phyloP scores from a whole-genome alignment of 2,329 filamentous ascomycete genomes.

The Emericellopsis cladophorae region DNA sequence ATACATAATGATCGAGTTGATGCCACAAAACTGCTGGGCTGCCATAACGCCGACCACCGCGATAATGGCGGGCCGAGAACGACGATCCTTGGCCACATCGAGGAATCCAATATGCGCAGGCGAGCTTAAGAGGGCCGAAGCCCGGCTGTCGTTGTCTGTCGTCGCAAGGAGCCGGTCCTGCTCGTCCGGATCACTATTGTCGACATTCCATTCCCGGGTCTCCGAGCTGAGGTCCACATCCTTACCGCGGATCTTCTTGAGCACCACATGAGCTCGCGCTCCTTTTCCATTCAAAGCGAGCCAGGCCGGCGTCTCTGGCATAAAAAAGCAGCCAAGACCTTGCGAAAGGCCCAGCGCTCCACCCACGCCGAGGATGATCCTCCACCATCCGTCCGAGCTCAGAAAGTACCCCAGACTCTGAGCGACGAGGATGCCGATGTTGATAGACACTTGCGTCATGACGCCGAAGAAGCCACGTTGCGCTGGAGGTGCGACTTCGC shows the following conservation, averaged over 20 bases:
- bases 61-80: constrained; percentile 61
- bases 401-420: constrained; percentile 82
- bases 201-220: constrained; percentile 43
- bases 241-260: constrained; percentile 66
- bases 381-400: constrained; percentile 69
- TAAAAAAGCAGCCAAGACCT: constrained; percentile 55
- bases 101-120: constrained; percentile 43
- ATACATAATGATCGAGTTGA: constrained; percentile 98
- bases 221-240: constrained; percentile 61
- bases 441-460: constrained; percentile 89
- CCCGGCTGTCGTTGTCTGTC: constrained; percentile 8
- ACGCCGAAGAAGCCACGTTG: constrained; percentile 68
- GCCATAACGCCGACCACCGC: constrained; percentile 87
- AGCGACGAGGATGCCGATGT: constrained; percentile 73
- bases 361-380: constrained; percentile 67
- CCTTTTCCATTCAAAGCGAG: constrained; percentile 55
- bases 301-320: constrained; percentile 84
- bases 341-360: constrained; percentile 57
- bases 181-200: constrained; percentile 35
- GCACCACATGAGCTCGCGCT: constrained; percentile 47
- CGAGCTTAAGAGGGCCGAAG: constrained; percentile 5
- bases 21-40: constrained; percentile 82
- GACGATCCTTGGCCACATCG: constrained; percentile 52
- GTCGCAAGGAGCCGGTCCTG: constrained; percentile 54
- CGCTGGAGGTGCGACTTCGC: constrained; percentile 68